Evolutionary conservation across 192 early-diverging fungal species (phyloP), one percentile per base, ranked within the genome.

Genomic region (Coemansia interrupta): DNA sequence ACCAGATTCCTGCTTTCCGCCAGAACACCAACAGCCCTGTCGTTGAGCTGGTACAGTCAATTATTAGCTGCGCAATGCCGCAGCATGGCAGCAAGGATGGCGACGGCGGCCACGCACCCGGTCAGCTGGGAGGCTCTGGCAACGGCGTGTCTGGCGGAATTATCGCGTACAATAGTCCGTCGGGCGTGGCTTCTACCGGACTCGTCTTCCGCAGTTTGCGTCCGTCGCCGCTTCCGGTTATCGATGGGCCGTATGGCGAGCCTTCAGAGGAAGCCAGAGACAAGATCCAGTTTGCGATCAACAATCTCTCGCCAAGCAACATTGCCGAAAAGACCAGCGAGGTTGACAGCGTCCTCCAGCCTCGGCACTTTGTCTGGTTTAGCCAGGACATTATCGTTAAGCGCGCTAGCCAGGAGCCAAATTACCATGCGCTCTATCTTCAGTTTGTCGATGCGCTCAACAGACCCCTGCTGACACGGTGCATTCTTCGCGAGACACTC

Each of bases 231-330:
- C 60, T 80, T n/a, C 61, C 72, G 3, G 60, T 40, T 42, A 46
- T 68, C 14, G 63, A 54, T 29, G 72, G 62, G 65, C 63, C 53
- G 11, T 67, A 41, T 52, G 32, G 54, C 1, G 68, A 80, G 38
- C 72, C 73, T 1, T 40, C 61, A 2, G 70, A 90, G 59, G 80
- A 72, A 1, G 72, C 82, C 17, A 85, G 89, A 67, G 97, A 99
- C 69, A 95, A 96, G 79, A 92, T 99, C 44, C 83, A 95, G 29
- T 99, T 99, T 72, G 93, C 92, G 22, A 86, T 99, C 63, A 99
- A 99, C 83, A 99, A 99, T 60, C 73, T 99, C 39, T 87, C 93
- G 24, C 81, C 80, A 20, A 91, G 83, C 64, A 99, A 97, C 60
- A 62, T 97, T 2, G 86, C 85, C 1, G 77, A 77, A 13, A 97